Evolutionary conservation across 2,329 filamentous ascomycete species (phyloP).

Genomic region (Cladosporium sp.): DNA sequence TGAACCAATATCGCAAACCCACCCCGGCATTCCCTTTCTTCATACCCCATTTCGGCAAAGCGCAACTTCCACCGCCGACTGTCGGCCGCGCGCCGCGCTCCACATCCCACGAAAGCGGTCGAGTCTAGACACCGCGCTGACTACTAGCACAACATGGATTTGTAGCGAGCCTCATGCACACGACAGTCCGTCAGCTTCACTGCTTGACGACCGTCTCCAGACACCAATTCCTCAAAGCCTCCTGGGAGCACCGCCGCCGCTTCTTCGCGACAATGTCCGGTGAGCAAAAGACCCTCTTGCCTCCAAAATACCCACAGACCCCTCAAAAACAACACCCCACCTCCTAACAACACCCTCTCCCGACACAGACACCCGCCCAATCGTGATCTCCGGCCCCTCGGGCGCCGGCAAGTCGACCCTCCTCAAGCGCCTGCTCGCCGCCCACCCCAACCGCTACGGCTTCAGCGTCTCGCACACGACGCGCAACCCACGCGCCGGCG

Average conservation of each 20-base stretch:
- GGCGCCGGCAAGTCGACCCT: conserved; percentile 79
- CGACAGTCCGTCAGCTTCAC: conserved; percentile 17
- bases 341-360: conserved; percentile 3
- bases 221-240: not conserved
- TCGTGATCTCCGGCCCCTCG: conserved; percentile 74
- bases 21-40: not conserved
- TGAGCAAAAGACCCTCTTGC: conserved; percentile 2
- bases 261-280: conserved; percentile 15
- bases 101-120: not conserved
- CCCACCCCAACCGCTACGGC: conserved; percentile 60
- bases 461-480: conserved; percentile 66
- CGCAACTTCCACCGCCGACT: not conserved
- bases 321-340: conserved; percentile 1
- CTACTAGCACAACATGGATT: not conserved
- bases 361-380: conserved; percentile 37
- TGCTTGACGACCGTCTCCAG: conserved; percentile 14
- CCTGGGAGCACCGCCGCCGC: not conserved
- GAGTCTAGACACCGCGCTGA: not conserved
- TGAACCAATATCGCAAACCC: too few relatives aligned
- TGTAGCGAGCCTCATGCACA: conserved; percentile 1
- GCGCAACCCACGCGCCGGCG: conserved; percentile 65
- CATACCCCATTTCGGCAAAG: not conserved
- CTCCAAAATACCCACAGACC: not conserved
- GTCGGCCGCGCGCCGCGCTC: not conserved
- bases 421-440: conserved; percentile 63